phyloP scores from a whole-genome alignment of 2,329 filamentous ascomycete species.

The Fusarium vanettenii region DNA sequence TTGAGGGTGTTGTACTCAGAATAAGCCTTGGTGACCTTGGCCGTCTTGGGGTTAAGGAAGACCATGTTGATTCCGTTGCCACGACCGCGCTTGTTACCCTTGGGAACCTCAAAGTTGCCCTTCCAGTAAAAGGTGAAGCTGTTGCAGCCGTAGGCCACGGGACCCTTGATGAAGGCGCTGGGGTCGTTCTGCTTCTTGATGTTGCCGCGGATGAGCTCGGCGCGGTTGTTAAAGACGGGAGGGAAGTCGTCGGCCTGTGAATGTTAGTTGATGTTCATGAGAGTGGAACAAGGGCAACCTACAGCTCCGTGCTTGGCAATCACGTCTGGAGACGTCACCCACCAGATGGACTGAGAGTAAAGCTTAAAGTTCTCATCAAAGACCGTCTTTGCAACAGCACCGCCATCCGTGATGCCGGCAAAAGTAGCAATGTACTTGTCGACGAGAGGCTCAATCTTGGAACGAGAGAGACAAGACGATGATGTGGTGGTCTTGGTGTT shows the following conservation, averaged over 20 bases:
- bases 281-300: too few species aligned
- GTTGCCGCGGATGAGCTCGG: conserved; percentile 28
- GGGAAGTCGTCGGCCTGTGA: conserved; percentile 32
- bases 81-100: conserved; percentile 13
- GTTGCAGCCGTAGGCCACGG: conserved; percentile 37
- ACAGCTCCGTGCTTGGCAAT: conserved; percentile 31
- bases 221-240: conserved; percentile 21
- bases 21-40: conserved; percentile 26
- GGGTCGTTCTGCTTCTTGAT: conserved; percentile 18
- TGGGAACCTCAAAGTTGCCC: conserved; percentile 27
- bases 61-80: conserved; percentile 37
- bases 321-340: conserved; percentile 17
- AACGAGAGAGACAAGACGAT: conserved; percentile 16
- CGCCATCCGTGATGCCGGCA: conserved; percentile 32
- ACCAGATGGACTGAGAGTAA: conserved; percentile 37
- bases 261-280: not conserved
- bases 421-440: conserved; percentile 36
- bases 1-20: conserved; percentile 41
- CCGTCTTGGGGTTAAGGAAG: conserved; percentile 23
- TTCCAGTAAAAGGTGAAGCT: conserved; percentile 39
- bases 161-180: conserved; percentile 26
- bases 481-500: conserved; percentile 1
- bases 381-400: conserved; percentile 11
- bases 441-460: conserved; percentile 24
- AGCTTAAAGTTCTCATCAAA: conserved; percentile 30